Conservation (phyloP, 176 grass and related monocot species). For the Triticum aestivum region DNA sequence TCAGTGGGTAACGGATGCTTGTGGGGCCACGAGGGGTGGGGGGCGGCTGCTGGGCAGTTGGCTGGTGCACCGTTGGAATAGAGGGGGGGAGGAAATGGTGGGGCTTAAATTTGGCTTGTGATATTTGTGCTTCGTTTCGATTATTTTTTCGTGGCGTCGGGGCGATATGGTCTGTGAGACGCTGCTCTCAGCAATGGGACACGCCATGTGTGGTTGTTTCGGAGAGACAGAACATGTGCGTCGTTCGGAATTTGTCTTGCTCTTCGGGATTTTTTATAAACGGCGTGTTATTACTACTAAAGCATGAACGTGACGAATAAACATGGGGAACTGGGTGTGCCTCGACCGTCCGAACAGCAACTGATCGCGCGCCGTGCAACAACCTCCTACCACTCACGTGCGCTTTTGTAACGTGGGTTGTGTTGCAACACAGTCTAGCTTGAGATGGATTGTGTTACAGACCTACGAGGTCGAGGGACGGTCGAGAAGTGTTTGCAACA, state of each 20-base stretch:
- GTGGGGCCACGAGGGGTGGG: background rate
- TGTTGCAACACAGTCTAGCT: no score
- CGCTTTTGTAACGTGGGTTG: no score
- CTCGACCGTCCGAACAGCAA: no score
- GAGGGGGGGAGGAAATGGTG: background rate
- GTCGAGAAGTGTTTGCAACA: no score
- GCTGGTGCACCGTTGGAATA: constrained; percentile 9
- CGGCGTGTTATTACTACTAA: no score
- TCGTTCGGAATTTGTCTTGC: background rate
- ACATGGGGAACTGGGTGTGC: no score
- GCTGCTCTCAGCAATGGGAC: background rate
- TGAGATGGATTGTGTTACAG: no score
- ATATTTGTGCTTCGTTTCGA: background rate
- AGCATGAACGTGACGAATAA: no score
- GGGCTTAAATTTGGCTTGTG: constrained; percentile 4
- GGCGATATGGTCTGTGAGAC: background rate
- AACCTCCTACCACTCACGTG: no score
- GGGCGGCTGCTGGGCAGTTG: background rate
- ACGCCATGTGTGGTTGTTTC: background rate
- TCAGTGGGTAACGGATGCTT: background rate
- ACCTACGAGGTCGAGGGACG: no score
- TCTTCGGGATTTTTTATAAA: no score
- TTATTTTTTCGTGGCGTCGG: background rate
- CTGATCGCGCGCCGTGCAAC: no score
- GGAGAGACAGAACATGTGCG: background rate